Base-by-base conservation (phyloP, 768 basidiomycete genomes). In the Rhizopogon rudus region DNA sequence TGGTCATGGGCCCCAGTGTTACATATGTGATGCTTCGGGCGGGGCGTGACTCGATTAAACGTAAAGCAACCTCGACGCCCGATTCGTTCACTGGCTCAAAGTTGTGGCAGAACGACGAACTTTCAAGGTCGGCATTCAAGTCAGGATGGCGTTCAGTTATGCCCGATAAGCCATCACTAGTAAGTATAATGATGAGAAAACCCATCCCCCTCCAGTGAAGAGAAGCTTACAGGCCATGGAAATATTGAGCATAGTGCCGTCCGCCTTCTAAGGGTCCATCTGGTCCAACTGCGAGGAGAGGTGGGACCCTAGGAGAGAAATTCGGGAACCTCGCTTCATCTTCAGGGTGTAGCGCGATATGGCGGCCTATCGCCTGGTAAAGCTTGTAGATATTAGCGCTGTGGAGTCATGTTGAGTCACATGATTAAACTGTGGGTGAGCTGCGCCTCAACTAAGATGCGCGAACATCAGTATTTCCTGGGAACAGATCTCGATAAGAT, bases 341-440 rank as follows among this genome's bases (percentile, higher is more conserved):
- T 3, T 77, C 71, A 0, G 90, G 88, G 59, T 81, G 63, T 40
- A 72, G 64, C 39, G 78, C 72, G 17, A 90, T 68, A 55, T 89
- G 86, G 29, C 72, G 74, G 16, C 79, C 75, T 33, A 95, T 74
- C 1, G 79, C 81, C 59, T 86, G 79, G 66, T 91, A 94, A 25
- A 85, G 71, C 69, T 89, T 94, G 44, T 88, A 72, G 52, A 93
- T 76, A 65, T 95, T 94, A 31, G 70, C 54, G 60, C 91, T 93
- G 52, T 54, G n/a, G 22, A 44, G 7, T 16, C 13, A 56, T 16
- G 40, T 33, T 17, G 14, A 37, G 49, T 20, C 39, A n/a, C n/a
- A 58, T 4, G 33, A 16, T 51, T 25, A 42, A 20, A 25, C 5
- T 12, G 6, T 31, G 22, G 62, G 61, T 33, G 44, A 57, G 14